These are phyloP conservation scores for Prinsepia uniflora DNA, from an alignment of 306 rosid species.

Conservation along the genomic window DNA sequence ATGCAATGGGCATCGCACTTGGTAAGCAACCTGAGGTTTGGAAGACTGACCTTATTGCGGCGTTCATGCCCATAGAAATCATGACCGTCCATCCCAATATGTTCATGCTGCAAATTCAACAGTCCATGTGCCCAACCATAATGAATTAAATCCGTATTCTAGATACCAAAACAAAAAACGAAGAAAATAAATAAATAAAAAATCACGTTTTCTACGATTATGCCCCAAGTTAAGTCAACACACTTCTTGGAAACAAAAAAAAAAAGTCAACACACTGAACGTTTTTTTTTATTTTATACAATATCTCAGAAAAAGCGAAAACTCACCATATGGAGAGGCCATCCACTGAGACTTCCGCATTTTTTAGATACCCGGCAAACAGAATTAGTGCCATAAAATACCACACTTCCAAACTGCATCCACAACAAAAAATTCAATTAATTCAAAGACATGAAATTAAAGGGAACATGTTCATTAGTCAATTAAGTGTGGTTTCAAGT, in stretches of 20 bases:
- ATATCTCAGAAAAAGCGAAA: no score
- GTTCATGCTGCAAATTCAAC: conserved; percentile 50
- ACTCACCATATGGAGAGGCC: conserved; percentile 83
- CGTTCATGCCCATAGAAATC: conserved; percentile 61
- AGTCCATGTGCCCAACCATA: no score
- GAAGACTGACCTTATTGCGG: conserved; percentile 54
- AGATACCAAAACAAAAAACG: background rate
- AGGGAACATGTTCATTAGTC: no score
- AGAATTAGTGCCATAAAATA: conserved; percentile 72
- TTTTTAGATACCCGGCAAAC: conserved; percentile 75
- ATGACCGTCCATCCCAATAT: conserved; percentile 72
- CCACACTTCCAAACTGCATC: conserved; percentile 74
- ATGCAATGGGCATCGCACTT: no score
- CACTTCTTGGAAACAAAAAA: no score
- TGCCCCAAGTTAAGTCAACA: no score
- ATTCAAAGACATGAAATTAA: no score
- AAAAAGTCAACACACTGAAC: no score
- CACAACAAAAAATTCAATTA: background rate
- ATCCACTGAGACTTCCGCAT: conserved; percentile 74
- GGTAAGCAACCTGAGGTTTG: background rate
- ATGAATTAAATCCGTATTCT: no score
- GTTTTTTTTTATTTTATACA: no score
- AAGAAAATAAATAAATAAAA: background rate
- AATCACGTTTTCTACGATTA: background rate
- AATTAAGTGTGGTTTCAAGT: no score